Evolutionary conservation across 148 eudicot genomes (phyloP), one percentile per base, ranked within the genome.

Genomic region (Cornus controversa): DNA sequence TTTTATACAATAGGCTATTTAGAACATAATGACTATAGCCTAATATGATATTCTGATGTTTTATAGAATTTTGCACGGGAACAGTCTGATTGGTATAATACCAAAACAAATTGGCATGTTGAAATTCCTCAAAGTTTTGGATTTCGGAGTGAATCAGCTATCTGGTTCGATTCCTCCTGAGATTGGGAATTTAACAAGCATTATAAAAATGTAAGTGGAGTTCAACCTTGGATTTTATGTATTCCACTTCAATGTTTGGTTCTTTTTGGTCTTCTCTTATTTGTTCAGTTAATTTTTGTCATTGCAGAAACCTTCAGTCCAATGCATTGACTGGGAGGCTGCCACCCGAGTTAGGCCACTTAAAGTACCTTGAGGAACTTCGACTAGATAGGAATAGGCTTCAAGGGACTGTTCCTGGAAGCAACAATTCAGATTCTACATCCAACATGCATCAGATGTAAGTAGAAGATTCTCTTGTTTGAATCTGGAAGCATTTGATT

Each of bases 311-410:
- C 73, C 87, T 96, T 74, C 87, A 87, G 66, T 93, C 95, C 5
- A 96, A 96, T 84, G 95, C 85, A 72, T 85, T 96, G 75, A 90
- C 93, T 10, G 98, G 99, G 69, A 83, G 57, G 63, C 76, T 96
- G 79, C 97, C 97, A 53, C 78, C 78, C 10, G 90, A 91, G 82
- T 87, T 96, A 79, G 91, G 91, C 65, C 82, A 85, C 65, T 83
- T 96, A 78, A 84, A 85, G 36, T 73, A 82, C 72, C 98, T 96
- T 71, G 84, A 90, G 84, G 97, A 93, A 77, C 93, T 96, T 80
- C 84, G 85, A 69, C 68, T 96, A 75, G 97, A 92, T 72, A 92
- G 97, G 77, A 96, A 96, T 84, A 93, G 83, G 87, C 92, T 96
- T 82, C 88, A 75, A 78, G 99, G 99, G 77, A 73, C 72, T 50